These are phyloP conservation scores for Hordeum pubiflorum DNA, from an alignment of 202 grass and related monocot species.

Conservation along the genomic window DNA sequence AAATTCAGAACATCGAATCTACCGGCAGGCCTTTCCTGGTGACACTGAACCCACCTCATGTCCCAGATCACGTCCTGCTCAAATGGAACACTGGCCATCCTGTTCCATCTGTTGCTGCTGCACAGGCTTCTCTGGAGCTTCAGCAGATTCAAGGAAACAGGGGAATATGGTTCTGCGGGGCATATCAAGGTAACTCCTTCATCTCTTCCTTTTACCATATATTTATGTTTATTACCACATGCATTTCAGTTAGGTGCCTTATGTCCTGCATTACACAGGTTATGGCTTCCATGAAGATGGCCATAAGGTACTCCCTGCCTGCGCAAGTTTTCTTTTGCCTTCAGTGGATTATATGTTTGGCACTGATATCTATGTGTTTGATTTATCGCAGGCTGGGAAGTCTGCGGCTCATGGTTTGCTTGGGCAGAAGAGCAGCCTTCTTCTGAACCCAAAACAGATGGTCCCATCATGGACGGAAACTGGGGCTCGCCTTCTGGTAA, in stretches of 20 bases:
- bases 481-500: constrained; percentile 51
- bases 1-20: constrained; percentile 66
- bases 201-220: neutral
- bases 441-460: constrained; percentile 75
- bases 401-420: constrained; percentile 50
- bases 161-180: constrained; percentile 81
- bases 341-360: neutral
- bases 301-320: constrained; percentile 35
- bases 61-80: constrained; percentile 59
- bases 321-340: neutral
- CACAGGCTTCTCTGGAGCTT: constrained; percentile 68
- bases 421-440: constrained; percentile 25
- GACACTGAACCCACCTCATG: constrained; percentile 65
- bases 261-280: constrained; percentile 38
- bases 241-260: neutral
- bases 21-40: constrained; percentile 50
- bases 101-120: constrained; percentile 67
- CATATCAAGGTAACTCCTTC: constrained; percentile 61
- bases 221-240: neutral
- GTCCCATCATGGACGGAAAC: constrained; percentile 45
- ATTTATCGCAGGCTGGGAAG: constrained; percentile 37
- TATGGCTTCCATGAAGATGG: constrained; percentile 92
- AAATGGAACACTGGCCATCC: constrained; percentile 80
- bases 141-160: constrained; percentile 64
- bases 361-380: neutral